Base-by-base conservation (phyloP, 345 rosid species). In the Rhizophora apiculata region DNA sequence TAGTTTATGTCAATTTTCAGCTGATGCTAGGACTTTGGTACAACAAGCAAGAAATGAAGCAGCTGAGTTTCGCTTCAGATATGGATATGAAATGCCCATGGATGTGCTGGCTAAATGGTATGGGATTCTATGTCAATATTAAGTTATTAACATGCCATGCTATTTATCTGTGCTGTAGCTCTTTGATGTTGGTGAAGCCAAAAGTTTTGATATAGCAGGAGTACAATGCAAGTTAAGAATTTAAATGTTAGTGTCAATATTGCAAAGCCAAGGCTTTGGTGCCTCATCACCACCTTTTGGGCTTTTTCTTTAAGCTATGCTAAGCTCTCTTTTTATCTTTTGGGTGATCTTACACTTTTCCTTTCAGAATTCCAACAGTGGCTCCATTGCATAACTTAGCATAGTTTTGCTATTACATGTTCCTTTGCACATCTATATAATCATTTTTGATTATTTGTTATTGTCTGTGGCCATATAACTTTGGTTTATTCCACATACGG, bases 1-100 rank as follows among this genome's bases (percentile, higher is more conserved):
- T 43, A 13, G 49, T 19, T 43, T 32, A 3, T 65, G 5, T 73
- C 65, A 68, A 32, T 64, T 77, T 76, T 2, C 85, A 92, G 99
- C 99, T 81, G 99, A 92, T 96, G 88, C 99, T 18, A 92, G 98
- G 88, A 89, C 98, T 20, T 88, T 96, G 78, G 98, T 96, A 37
- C 90, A 87, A 73, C 99, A 96, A 81, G 99, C 99, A 49, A 85
- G 99, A 74, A 92, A 96, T 85, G 95, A 96, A 76, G 99, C 99
- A 3, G 98, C 99, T 65, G 99, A 96, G 81, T 96, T 92, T 80
- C 91, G 97, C 59, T 87, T 85, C 75, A 90, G 79, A 83, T 88
- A 96, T 78, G 99, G 98, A 71, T 96, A 96, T 30, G 99, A 96
- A 79, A 92, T 96, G 97, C 99, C 98, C 59, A 98, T 86, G 5